Evolutionary conservation across 257 asterid species (phyloP).

Genomic region (Solanum rostratum): DNA sequence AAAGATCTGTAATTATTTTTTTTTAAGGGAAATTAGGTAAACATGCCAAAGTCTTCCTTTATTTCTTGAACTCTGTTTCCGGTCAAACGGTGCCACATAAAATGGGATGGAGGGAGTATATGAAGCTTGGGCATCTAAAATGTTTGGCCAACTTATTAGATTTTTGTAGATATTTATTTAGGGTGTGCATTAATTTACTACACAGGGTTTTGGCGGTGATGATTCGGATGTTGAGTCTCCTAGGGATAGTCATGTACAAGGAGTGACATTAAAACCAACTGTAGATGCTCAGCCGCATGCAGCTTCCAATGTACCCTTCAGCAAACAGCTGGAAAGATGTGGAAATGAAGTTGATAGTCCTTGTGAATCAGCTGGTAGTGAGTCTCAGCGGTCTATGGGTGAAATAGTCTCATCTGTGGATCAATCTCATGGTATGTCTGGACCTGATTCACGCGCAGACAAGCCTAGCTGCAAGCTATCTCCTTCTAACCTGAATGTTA

Average conservation of each 20-base stretch:
- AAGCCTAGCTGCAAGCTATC: constrained; percentile 36
- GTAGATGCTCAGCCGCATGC: constrained; percentile 26
- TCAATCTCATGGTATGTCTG: constrained; percentile 48
- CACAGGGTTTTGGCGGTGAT: constrained; percentile 58
- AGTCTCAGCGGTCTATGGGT: constrained; percentile 64
- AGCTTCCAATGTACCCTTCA: constrained; percentile 33
- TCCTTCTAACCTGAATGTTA: constrained; percentile 38
- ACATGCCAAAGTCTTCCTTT: too few relatives aligned
- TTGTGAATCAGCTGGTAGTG: constrained; percentile 33
- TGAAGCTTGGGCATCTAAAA: neutral
- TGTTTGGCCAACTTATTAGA: neutral
- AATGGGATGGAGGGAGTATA: too few relatives aligned
- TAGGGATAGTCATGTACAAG: constrained; percentile 20
- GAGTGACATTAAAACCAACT: constrained; percentile 25
- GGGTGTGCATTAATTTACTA: constrained; percentile 12
- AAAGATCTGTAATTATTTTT: too few relatives aligned
- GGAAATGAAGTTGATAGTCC: constrained; percentile 37
- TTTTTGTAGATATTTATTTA: neutral
- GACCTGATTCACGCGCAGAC: constrained; percentile 40
- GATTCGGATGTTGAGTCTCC: constrained; percentile 62
- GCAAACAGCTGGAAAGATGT: constrained; percentile 42
- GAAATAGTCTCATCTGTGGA: constrained; percentile 68
- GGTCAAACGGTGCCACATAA: too few relatives aligned
- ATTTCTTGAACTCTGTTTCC: too few relatives aligned
- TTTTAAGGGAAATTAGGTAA: too few relatives aligned